Base-by-base conservation (phyloP, 768 basidiomycete species). In the Boletus fagicola region DNA sequence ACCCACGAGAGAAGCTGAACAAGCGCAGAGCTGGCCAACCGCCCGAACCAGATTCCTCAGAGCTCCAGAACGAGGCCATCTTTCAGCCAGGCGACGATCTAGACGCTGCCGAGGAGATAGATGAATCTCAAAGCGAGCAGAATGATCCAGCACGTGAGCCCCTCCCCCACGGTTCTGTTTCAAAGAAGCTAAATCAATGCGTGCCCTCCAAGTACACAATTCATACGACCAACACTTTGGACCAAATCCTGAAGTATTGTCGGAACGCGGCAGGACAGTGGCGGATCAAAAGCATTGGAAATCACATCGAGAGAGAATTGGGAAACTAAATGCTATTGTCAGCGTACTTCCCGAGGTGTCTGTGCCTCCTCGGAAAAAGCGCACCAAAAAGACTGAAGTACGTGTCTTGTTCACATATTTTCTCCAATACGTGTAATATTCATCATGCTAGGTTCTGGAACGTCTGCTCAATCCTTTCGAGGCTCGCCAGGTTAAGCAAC, bases 151-250 rank as follows among this genome's bases (percentile, higher is more conserved):
- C 49, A 53, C 50, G 66, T 68, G 42, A 59, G 64, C 16, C 9
- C 18, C 10, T 40, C 16, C 30, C 30, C 26, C 36, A 30, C 13
- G 9, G 11, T 48, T 18, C 20, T 20, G 43, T 43, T 40, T 24
- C 35, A 26, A n/a, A 16, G 15, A 40, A 33, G 31, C 40, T 40
- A 24, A 68, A 57, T 9, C 15, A 20, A 53, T 54, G 20, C 11
- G 1, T 30, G 15, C 31, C 30, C 43, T 18, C 26, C 60, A 62
- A 62, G 62, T 50, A 43, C 58, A 62, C 52, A 79, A 86, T 63
- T 70, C 76, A 49, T 91, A 92, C 65, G 89, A 92, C 63, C 73
- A 69, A 11, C 92, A 94, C 66, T 94, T 92, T 68, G 91, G 90
- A 11, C 65, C 78, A 15, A 75, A 76, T 5, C 81, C 91, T 4